Conservation (phyloP, 2,329 filamentous ascomycete species). For the Calonectria honghensis region DNA sequence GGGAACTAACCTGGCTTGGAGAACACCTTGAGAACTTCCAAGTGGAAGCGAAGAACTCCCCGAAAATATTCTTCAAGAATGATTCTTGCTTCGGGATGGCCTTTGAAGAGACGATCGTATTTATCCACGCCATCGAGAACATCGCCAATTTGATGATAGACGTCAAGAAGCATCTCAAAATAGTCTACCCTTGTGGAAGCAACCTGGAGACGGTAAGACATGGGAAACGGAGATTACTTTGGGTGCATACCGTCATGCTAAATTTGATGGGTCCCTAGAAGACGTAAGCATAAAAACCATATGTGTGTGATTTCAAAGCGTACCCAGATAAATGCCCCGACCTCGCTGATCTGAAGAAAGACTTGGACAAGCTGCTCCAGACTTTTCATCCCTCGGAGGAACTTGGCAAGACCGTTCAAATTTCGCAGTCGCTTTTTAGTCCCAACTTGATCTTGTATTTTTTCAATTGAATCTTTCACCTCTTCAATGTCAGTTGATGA, state of each 20-base stretch:
- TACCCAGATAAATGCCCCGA: slow-evolving; percentile 3
- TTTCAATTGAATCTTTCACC: slow-evolving; percentile 3
- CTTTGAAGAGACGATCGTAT: background rate
- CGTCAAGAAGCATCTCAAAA: slow-evolving; percentile 8
- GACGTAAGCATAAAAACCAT: background rate
- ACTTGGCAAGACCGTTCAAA: background rate
- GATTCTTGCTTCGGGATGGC: background rate
- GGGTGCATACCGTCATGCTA: background rate
- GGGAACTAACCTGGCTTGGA: background rate
- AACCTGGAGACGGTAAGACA: background rate
- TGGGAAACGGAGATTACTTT: background rate
- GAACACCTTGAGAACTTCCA: background rate
- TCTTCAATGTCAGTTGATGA: background rate
- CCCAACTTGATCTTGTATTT: background rate
- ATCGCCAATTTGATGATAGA: background rate
- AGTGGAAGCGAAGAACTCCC: slow-evolving; percentile 8
- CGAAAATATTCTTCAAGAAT: slow-evolving; percentile 8
- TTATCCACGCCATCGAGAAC: background rate
- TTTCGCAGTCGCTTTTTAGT: background rate
- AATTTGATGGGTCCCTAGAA: background rate
- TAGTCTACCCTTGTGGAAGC: background rate
- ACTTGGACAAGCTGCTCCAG: background rate
- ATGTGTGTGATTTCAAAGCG: background rate
- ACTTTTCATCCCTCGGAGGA: background rate
- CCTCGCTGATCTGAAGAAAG: background rate